Evolutionary conservation across 2,329 filamentous ascomycete genomes (phyloP), one percentile per base, ranked within the genome.

Genomic region (Kalmusia sp.): DNA sequence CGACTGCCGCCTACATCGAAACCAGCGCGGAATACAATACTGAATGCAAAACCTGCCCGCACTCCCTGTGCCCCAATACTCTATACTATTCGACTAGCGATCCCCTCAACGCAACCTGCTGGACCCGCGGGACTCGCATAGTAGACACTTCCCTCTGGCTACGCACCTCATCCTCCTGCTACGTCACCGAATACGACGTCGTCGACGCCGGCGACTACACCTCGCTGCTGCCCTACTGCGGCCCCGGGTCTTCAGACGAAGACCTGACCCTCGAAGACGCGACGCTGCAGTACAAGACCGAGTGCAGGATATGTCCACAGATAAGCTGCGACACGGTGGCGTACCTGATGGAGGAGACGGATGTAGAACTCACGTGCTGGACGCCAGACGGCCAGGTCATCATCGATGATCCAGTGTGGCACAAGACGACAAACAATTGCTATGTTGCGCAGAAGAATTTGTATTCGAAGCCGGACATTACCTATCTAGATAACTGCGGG

Each of bases 381-480:
- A 63, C 60, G 30, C 52, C 62, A 9, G 40, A 65, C 2, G 65
- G 65, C 0, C 58, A 64, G 31, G 17, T 58, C 15, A 61, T 71
- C 22, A 68, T 69, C 25, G 64, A 70, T 17, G 64, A 70, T 35
- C 61, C 63, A 62, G 65, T 64, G 49, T 67, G 63, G 63, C 19
- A 65, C 14, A 71, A 70, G 31, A 71, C 68, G 22, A 67, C 64
- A 19, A 65, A 68, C 49, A 69, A 70, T 45, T 71, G 67, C 55
- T 71, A 70, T 48, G 65, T 71, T 21, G 60, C 66, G 1, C 51
- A 58, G 24, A 69, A 64, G 15, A 57, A 57, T 8, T 54, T 71
- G 3, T 64, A 66, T 45, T 58, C 54, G 7, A 62, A 61, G 12
- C 67, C 67, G 5, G 58, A 70, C 35, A 59, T 59, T 9, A 57